A percentile compares a stretch with the other conserved stretches of the same genome.
Conservation (phyloP, 306 rosid genomes). For the Cajanus cajan region DNA sequence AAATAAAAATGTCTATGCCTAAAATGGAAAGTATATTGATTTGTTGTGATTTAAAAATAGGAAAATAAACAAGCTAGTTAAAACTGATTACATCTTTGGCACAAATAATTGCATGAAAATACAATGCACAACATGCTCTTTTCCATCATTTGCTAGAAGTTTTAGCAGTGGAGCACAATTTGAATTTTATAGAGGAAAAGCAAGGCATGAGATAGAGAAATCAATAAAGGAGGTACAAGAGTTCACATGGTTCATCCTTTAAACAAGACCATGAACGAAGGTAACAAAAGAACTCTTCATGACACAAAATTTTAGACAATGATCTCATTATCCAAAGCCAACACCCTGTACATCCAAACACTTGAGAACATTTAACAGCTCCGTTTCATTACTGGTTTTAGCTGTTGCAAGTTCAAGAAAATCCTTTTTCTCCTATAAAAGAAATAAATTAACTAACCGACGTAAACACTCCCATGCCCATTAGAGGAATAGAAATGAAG, state of each 20-base stretch:
- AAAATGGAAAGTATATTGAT: background rate
- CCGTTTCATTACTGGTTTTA: background rate
- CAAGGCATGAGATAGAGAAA: background rate
- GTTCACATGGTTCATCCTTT: background rate
- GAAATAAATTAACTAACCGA: background rate
- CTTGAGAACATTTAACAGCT: background rate
- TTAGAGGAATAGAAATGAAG: background rate
- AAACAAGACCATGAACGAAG: background rate
- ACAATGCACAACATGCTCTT: background rate
- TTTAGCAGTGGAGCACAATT: background rate
- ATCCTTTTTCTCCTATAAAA: background rate
- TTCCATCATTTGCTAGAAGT: slow-evolving; percentile 8
- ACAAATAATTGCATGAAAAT: slow-evolving; percentile 1
- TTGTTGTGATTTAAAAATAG: background rate
- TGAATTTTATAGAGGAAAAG: background rate
- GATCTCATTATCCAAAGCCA: no score
- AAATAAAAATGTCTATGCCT: background rate
- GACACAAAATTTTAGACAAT: background rate
- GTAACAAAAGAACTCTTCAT: background rate
- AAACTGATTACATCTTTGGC: slow-evolving; percentile 8
- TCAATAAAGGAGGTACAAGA: background rate
- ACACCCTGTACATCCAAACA: background rate
- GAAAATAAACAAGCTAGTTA: background rate
- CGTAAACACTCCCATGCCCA: no score
- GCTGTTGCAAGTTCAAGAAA: slow-evolving; percentile 1